Evolutionary conservation across 1,284 basidiomycete species (phyloP).

Genomic region (Amylostereum chailletii): DNA sequence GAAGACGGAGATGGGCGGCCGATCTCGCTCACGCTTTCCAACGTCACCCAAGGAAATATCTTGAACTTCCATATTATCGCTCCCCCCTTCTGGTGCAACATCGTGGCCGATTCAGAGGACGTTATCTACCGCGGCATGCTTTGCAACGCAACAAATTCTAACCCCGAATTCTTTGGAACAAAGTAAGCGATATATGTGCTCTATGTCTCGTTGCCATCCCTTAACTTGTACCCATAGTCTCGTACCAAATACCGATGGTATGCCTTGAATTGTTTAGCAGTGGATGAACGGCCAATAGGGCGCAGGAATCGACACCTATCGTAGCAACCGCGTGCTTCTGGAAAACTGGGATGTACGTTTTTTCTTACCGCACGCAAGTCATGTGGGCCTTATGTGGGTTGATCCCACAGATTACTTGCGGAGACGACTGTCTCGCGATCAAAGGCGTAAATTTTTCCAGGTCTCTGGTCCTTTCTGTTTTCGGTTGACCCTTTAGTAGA

Average conservation of each 20-base stretch:
- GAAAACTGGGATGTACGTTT: slow-evolving; percentile 40
- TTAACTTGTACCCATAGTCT: slow-evolving; percentile 25
- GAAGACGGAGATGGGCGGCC: slow-evolving; percentile 55
- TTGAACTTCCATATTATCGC: slow-evolving; percentile 46
- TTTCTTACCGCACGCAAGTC: background rate
- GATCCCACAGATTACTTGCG: slow-evolving; percentile 34
- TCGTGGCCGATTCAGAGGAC: slow-evolving; percentile 43
- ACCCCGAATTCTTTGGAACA: slow-evolving; percentile 37
- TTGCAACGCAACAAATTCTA: slow-evolving; percentile 53
- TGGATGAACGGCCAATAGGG: too few relatives aligned
- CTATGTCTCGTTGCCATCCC: slow-evolving; percentile 2
- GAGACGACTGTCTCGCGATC: slow-evolving; percentile 62
- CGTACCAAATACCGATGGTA: slow-evolving; percentile 59
- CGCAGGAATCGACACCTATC: slow-evolving; percentile 51
- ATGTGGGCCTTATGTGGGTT: background rate
- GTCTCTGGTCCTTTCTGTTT: too few relatives aligned
- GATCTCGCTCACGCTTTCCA: slow-evolving; percentile 47
- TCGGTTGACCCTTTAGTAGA: slow-evolving; percentile 22
- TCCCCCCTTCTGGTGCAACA: slow-evolving; percentile 62
- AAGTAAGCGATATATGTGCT: slow-evolving; percentile 28
- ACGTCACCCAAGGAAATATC: slow-evolving; percentile 37
- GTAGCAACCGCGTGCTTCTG: slow-evolving; percentile 42
- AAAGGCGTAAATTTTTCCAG: slow-evolving; percentile 38
- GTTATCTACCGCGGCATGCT: slow-evolving; percentile 54
- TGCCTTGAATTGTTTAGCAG: slow-evolving; percentile 1